Percentiles rank a stretch among this genome's conserved stretches.
phyloP scores from a whole-genome alignment of 371 early-diverging fungal species.

The Syncephalastrum racemosum region DNA sequence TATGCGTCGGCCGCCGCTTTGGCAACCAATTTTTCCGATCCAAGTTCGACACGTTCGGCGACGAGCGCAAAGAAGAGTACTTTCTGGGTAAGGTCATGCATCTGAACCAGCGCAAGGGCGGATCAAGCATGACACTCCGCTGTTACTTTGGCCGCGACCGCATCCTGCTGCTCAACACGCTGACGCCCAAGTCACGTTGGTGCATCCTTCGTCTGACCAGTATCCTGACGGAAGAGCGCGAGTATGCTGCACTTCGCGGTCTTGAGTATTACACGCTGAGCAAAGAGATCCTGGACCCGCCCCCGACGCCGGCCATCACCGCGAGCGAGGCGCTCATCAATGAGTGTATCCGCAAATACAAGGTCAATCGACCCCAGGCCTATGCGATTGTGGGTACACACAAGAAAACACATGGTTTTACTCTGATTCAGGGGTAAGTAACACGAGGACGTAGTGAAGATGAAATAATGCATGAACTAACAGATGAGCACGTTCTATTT shows the following conservation, averaged over 20 bases:
- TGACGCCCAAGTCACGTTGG: slow-evolving; percentile 47
- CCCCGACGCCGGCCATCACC: slow-evolving; percentile 14
- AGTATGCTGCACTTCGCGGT: slow-evolving; percentile 77
- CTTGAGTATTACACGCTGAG: slow-evolving; percentile 66
- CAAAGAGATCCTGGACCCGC: slow-evolving; percentile 67
- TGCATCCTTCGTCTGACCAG: slow-evolving; percentile 39
- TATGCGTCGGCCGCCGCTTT: slow-evolving; percentile 47
- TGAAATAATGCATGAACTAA: not conserved
- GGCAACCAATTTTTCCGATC: slow-evolving; percentile 39
- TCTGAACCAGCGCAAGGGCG: slow-evolving; percentile 41
- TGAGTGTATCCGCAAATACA: slow-evolving; percentile 59
- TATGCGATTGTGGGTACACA: slow-evolving; percentile 78
- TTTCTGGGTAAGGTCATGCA: slow-evolving; percentile 66
- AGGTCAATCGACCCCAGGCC: slow-evolving; percentile 90
- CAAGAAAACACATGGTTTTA: slow-evolving; percentile 71
- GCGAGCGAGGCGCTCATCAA: slow-evolving; percentile 40
- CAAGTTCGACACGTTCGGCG: not conserved
- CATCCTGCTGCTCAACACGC: slow-evolving; percentile 41
- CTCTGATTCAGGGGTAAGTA: slow-evolving; percentile 85
- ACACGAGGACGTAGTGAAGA: not conserved
- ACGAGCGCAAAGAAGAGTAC: slow-evolving; percentile 14
- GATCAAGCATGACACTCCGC: slow-evolving; percentile 47
- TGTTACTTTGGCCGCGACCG: slow-evolving; percentile 47
- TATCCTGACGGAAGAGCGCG: slow-evolving; percentile 80
- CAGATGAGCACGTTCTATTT: not conserved